phyloP scores from a whole-genome alignment of 2,329 filamentous ascomycete genomes.

The Canariomyces notabilis region DNA sequence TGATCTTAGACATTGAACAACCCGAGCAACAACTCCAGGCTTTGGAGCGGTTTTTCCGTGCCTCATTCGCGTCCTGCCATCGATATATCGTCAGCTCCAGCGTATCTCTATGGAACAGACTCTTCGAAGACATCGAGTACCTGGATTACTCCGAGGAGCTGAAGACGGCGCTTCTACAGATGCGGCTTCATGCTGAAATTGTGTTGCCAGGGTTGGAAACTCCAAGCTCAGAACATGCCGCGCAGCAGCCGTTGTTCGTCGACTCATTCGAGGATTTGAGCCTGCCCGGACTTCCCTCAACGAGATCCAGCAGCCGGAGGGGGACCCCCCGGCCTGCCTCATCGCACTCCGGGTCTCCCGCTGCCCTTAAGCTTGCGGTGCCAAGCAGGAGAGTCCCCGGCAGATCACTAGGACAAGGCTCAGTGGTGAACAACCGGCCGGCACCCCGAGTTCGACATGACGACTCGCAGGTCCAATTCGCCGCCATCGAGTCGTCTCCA shows the following conservation, averaged over 20 bases:
- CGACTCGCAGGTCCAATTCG: conserved; percentile 76
- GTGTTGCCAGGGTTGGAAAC: conserved; percentile 41
- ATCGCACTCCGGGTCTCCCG: conserved; percentile 30
- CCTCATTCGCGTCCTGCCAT: conserved; percentile 56
- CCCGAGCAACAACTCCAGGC: conserved; percentile 43
- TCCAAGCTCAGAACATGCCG: conserved; percentile 35
- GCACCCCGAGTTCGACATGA: conserved; percentile 62
- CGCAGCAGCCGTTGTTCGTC: conserved; percentile 38
- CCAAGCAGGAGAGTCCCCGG: conserved; percentile 26
- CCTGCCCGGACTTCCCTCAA: conserved; percentile 27
- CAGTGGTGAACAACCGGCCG: conserved; percentile 29
- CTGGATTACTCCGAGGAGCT: conserved; percentile 63
- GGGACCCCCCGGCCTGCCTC: conserved; percentile 25
- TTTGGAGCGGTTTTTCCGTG: conserved; percentile 51
- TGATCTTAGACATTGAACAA: conserved; percentile 33
- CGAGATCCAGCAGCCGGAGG: conserved; percentile 22
- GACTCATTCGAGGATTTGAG: conserved; percentile 46
- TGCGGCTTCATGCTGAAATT: conserved; percentile 51
- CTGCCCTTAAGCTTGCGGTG: conserved; percentile 31
- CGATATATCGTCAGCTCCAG: conserved; percentile 47
- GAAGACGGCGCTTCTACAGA: conserved; percentile 54
- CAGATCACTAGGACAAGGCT: conserved; percentile 24
- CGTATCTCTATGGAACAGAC: conserved; percentile 60
- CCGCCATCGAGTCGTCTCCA: conserved; percentile 58
- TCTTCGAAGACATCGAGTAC: conserved; percentile 56